phyloP scores from a whole-genome alignment of 83 land plant genomes.

The Isoetes engelmannii region DNA sequence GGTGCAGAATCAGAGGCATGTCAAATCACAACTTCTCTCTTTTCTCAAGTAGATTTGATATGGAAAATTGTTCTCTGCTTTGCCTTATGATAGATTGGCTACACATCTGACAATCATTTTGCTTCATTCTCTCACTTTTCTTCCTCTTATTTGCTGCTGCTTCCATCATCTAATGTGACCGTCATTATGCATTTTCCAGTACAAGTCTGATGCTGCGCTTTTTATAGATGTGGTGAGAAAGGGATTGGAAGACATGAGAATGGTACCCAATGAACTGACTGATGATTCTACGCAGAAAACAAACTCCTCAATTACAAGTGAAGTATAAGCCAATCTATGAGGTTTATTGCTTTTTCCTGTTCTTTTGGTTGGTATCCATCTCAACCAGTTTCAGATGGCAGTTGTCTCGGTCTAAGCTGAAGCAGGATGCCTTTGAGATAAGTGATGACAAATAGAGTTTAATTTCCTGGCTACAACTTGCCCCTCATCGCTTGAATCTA shows the following conservation, averaged over 20 bases:
- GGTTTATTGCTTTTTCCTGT: too few relatives aligned
- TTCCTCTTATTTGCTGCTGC: not conserved
- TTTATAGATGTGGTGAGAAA: conserved; percentile 54
- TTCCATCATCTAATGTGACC: not conserved
- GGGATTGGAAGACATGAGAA: conserved; percentile 20
- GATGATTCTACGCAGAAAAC: too few relatives aligned
- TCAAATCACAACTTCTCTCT: not conserved
- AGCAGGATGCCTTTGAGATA: too few relatives aligned
- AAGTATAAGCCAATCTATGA: too few relatives aligned
- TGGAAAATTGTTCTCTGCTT: not conserved
- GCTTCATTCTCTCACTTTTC: not conserved
- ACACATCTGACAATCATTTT: not conserved
- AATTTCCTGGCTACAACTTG: too few relatives aligned
- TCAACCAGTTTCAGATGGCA: too few relatives aligned
- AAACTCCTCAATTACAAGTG: too few relatives aligned
- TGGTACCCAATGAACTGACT: too few relatives aligned
- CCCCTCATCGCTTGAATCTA: too few relatives aligned
- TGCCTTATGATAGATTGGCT: not conserved
- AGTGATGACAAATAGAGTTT: too few relatives aligned
- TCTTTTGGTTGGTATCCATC: too few relatives aligned
- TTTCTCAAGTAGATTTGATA: not conserved
- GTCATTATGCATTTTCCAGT: conserved; percentile 34
- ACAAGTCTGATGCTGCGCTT: conserved; percentile 61
- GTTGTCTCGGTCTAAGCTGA: too few relatives aligned
- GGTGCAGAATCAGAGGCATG: conserved; percentile 78